Conservation (phyloP, 148 eudicot species). For the Polygonum maritimum region DNA sequence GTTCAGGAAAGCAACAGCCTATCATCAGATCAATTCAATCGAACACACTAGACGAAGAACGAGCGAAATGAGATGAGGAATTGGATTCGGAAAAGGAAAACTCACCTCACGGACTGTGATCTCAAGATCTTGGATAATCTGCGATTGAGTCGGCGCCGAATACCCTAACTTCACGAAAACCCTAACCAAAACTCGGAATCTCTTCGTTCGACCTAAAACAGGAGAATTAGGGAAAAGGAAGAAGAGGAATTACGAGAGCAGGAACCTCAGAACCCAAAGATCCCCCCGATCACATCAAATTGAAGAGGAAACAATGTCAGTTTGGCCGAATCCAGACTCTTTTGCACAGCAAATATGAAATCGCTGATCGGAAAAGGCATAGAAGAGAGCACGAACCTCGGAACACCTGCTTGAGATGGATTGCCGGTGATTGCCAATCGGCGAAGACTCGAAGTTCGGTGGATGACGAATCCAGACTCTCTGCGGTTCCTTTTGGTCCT, state of each 20-base stretch:
- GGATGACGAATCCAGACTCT: no score
- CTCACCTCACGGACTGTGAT: conserved; percentile 63
- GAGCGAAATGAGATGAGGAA: not conserved
- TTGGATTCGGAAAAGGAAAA: not conserved
- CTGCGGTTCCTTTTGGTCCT: no score
- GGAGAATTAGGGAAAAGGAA: not conserved
- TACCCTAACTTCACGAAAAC: conserved; percentile 53
- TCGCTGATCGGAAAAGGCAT: no score
- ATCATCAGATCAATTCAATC: not conserved
- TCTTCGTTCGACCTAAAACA: not conserved
- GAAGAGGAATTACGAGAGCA: no score
- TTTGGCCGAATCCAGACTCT: no score
- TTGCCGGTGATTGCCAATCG: no score
- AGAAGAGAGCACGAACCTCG: no score
- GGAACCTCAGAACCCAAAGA: no score
- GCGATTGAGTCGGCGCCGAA: conserved; percentile 76
- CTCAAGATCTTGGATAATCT: conserved; percentile 54
- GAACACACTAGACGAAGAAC: not conserved
- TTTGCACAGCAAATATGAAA: no score
- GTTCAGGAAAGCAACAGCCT: no score
- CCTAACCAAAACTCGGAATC: not conserved
- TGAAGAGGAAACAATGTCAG: not conserved
- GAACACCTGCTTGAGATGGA: no score
- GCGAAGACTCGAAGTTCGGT: no score
- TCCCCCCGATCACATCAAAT: not conserved